Evolutionary conservation across 306 rosid species (phyloP), one percentile per base, ranked within the genome.

Genomic region (Medicago ruthenica): DNA sequence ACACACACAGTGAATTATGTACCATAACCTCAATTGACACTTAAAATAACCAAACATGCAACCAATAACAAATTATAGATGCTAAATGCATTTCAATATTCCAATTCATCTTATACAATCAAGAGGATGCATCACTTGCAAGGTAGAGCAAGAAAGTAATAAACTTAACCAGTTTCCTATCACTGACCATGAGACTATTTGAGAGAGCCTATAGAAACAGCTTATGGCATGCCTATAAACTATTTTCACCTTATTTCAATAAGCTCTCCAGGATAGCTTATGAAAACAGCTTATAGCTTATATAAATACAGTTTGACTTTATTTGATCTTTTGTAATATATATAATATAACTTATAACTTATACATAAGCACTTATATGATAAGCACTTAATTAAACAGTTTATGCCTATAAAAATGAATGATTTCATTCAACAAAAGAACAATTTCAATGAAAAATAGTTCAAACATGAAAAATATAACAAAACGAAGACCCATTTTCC

Each of bases 401-500:
- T 27, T 73, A 60, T 34, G 7, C 37, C 37, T 34, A 34, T 34
- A 3, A 27, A 13, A 45, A 7, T 3, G 20, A 67, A 44, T 4
- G 2, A 37, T 76, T 8, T 20, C 62, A 68, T 27, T 34, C 6
- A 58, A 71, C 1, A 1, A 15, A 65, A 55, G 0, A 55, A 18
- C 1, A 18, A 70, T 1, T 11, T 51, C 0, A 37, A 71, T 8
- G 42, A 6, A 16, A 31, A 31, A 77, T 27, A n/a, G 27, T 16
- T 45, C 62, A 37, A 51, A 10, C 47, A 75, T 42, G 8, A 6
- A 14, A 57, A 4, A 75, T 14, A 34, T 60, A 50, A 10, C 67
- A 39, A 24, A 24, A 34, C 7, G 37, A 34, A 34, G 37, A 80
- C 72, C 78, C 77, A 77, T 44, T 31, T 13, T 75, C 53, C 81